Base-by-base conservation (phyloP, 495 filamentous ascomycete genomes). In the Aspergillus nidulans region DNA sequence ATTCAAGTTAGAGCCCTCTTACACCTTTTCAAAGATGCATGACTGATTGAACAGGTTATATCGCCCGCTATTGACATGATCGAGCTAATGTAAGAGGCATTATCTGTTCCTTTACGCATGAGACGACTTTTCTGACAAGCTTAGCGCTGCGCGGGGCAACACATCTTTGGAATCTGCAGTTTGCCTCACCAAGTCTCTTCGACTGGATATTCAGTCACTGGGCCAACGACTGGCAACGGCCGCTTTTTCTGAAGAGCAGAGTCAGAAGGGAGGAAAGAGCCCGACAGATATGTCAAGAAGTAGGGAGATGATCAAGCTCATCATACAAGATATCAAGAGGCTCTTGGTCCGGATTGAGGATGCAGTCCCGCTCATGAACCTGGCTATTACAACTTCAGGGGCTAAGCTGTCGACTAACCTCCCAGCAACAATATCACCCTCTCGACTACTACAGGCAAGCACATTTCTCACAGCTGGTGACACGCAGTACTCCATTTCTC, bases 371-470 rank as follows among this genome's bases (percentile, higher is more conserved):
- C 77, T 96, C 1, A 90, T 99, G 68, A 96, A 90, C 58, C 78
- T 99, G 18, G 95, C 95, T 30, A 96, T 99, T 62, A 92, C 91
- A 2, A 95, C 94, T 6, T 97, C 95, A 4, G 95, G 95, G 0
- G 91, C 90, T 20, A 92, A 81, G 56, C 70, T 96, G 43, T 90
- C 89, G 1, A 87, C 90, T 0, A 84, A 80, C 30, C 73, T 96
- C 39, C 89, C 89, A 6, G 75, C 87, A 1, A 90, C 89, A 5
- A 86, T 97, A 20, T 97, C 95, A 8, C 90, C 92, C 5, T 96
- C 92, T 7, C 81, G 95, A 21, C 69, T 99, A 48, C 72, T 99
- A 46, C 95, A 99, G 69, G 94, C 94, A 19, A 97, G 92, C 62
- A 91, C 90, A 21, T 89, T 97, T 56, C 80, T 99, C 30, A 95